Conservation (phyloP, 139 green algal genomes). For the Chlorella vulgaris region DNA sequence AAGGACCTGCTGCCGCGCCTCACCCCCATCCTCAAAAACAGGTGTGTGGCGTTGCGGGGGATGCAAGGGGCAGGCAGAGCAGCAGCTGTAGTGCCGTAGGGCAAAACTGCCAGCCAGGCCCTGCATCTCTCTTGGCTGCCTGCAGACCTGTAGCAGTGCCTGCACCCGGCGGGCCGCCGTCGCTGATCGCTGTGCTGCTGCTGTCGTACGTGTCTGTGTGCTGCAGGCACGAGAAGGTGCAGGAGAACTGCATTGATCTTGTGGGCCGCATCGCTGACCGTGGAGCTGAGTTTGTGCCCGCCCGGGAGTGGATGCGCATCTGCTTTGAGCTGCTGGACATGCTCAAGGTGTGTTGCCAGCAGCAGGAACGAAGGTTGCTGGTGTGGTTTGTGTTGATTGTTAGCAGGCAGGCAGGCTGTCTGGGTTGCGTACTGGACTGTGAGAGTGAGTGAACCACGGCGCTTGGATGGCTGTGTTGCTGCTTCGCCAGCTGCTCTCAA, state of each 20-base stretch:
- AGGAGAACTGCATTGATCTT: constrained; percentile 98
- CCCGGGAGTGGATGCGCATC: constrained; percentile 99
- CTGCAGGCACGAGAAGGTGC: constrained; percentile 83
- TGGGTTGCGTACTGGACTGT: too few species aligned
- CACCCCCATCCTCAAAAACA: constrained; percentile 98
- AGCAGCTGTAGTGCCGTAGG: too few species aligned
- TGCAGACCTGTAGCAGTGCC: too few species aligned
- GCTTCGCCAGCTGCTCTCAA: too few species aligned
- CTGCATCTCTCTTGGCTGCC: too few species aligned
- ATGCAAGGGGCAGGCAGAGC: too few species aligned
- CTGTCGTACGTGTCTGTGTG: not conserved
- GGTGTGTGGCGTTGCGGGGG: constrained; percentile 63
- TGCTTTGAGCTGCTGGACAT: constrained; percentile 99
- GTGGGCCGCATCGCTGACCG: constrained; percentile 97
- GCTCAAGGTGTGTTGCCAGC: constrained; percentile 82
- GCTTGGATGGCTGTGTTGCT: too few species aligned
- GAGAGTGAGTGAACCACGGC: too few species aligned
- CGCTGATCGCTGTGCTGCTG: not conserved
- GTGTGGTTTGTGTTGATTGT: not conserved
- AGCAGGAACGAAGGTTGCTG: not conserved
- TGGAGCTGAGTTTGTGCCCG: constrained; percentile 95
- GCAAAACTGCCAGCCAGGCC: too few species aligned
- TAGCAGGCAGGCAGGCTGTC: not conserved
- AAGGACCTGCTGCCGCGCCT: constrained; percentile 99
- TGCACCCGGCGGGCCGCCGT: not conserved